Percentiles rank a stretch among this genome's conserved stretches.
Evolutionary conservation across 352 stramenopile genomes (phyloP).

Genomic region (Pythium utonaiense): DNA sequence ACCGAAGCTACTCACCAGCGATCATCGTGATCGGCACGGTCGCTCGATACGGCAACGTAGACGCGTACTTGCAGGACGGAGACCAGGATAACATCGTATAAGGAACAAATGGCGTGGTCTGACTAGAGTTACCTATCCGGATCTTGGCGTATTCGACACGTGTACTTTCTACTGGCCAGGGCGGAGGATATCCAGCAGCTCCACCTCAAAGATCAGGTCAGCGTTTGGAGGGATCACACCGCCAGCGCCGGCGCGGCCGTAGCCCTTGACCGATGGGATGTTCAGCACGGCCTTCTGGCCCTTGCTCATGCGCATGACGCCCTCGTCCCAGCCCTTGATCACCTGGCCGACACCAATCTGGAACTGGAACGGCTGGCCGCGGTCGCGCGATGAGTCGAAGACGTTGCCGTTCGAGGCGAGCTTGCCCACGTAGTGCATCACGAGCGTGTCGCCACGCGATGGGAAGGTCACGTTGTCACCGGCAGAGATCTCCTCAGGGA

Average conservation of each 20-base stretch:
- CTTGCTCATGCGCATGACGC: conserved; percentile 94
- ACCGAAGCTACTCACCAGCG: conserved; percentile 62
- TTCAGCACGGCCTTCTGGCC: conserved; percentile 90
- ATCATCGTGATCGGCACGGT: conserved; percentile 66
- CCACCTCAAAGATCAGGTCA: conserved; percentile 93
- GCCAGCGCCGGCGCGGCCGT: conserved; percentile 82
- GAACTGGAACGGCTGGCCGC: conserved; percentile 78
- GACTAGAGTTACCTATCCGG: neutral
- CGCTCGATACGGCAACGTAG: conserved; percentile 49
- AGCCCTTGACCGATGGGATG: conserved; percentile 92
- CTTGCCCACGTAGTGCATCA: conserved; percentile 85
- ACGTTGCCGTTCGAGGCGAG: conserved; percentile 55
- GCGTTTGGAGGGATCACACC: conserved; percentile 90
- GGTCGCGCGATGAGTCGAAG: conserved; percentile 77
- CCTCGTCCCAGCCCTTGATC: conserved; percentile 95
- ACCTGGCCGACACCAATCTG: conserved; percentile 83
- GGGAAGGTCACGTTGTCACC: conserved; percentile 69
- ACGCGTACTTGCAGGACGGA: conserved; percentile 53
- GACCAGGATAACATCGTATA: conserved; percentile 26
- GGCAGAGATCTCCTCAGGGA: conserved; percentile 63
- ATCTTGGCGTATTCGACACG: neutral
- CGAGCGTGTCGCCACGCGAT: conserved; percentile 61
- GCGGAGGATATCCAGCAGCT: conserved; percentile 83
- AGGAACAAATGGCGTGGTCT: neutral
- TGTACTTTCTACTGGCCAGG: neutral